These are phyloP conservation scores for Zasmidium cellare DNA, from an alignment of 2,329 filamentous ascomycete species.

Conservation along the genomic window DNA sequence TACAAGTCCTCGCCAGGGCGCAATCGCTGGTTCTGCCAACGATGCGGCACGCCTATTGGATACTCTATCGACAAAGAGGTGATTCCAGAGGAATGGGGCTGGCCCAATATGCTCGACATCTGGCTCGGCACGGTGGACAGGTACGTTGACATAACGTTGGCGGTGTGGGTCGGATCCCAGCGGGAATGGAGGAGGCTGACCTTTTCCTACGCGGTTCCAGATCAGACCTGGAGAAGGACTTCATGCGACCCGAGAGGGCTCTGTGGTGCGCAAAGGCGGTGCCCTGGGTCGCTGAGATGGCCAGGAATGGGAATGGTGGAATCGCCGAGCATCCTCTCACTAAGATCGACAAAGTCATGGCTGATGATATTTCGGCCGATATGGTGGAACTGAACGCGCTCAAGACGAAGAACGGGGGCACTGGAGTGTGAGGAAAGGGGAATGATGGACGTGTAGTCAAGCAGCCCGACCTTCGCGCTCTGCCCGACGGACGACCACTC, in stretches of 20 bases:
- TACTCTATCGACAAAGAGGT: slow-evolving; percentile 12
- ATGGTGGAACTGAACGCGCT: background rate
- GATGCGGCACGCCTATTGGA: slow-evolving; percentile 13
- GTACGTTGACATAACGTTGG: background rate
- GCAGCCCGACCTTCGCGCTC: background rate
- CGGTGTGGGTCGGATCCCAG: background rate
- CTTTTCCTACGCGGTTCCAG: background rate
- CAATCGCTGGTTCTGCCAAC: slow-evolving; percentile 14
- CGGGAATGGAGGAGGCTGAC: background rate
- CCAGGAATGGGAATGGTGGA: background rate
- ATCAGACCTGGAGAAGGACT: slow-evolving; percentile 14
- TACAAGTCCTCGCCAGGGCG: slow-evolving; percentile 11
- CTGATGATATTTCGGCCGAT: background rate
- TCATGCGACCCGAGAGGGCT: slow-evolving; percentile 18
- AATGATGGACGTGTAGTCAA: background rate
- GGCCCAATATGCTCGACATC: slow-evolving; percentile 22
- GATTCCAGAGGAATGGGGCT: slow-evolving; percentile 10
- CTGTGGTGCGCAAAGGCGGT: slow-evolving; percentile 19
- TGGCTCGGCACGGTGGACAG: slow-evolving; percentile 20
- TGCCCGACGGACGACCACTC: background rate
- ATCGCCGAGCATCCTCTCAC: slow-evolving; percentile 6
- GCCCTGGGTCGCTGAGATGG: slow-evolving; percentile 10
- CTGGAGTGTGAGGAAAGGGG: background rate
- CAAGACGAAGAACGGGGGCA: background rate
- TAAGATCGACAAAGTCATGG: slow-evolving; percentile 4